These are phyloP conservation scores for Phytophthora ohioensis DNA, from an alignment of 352 stramenopile genomes.

Conservation along the genomic window DNA sequence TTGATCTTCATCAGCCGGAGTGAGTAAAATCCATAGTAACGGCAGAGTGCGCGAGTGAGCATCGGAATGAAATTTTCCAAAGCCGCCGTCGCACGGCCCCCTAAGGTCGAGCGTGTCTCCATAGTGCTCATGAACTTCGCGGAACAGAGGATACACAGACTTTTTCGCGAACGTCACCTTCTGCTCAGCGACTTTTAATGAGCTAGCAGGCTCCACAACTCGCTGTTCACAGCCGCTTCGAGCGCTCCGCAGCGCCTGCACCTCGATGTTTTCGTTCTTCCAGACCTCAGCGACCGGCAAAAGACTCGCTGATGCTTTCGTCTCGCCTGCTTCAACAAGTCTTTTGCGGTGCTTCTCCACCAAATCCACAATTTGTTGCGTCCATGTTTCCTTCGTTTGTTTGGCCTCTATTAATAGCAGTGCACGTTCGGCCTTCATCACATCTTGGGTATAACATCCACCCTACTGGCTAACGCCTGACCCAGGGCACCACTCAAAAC, in stretches of 20 bases:
- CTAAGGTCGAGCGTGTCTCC: constrained; percentile 32
- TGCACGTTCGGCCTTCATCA: constrained; percentile 24
- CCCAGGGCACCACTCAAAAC: constrained; percentile 14
- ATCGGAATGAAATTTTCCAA: constrained; percentile 57
- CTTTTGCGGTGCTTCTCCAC: constrained; percentile 42
- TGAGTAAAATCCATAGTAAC: constrained; percentile 73
- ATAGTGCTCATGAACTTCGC: constrained; percentile 41
- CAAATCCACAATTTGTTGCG: constrained; percentile 45
- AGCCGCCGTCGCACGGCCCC: constrained; percentile 42
- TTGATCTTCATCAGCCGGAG: constrained; percentile 60
- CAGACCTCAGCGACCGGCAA: constrained; percentile 46
- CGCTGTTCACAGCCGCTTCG: constrained; percentile 34
- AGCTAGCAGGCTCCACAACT: constrained; percentile 19
- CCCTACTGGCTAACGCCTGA: constrained; percentile 24
- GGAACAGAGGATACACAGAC: constrained; percentile 37
- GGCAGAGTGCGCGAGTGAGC: constrained; percentile 48
- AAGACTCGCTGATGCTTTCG: constrained; percentile 43
- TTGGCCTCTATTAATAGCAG: constrained; percentile 32
- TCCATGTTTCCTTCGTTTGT: constrained; percentile 39
- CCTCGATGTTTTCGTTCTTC: constrained; percentile 42
- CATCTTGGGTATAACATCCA: constrained; percentile 29
- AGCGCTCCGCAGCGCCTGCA: constrained; percentile 41
- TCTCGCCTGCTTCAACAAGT: constrained; percentile 39
- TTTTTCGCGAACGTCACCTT: constrained; percentile 45
- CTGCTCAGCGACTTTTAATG: constrained; percentile 34